A percentile compares a stretch with the other conserved stretches of the same genome.
Conservation (phyloP, 345 rosid species). For the Boechera divaricarpa region DNA sequence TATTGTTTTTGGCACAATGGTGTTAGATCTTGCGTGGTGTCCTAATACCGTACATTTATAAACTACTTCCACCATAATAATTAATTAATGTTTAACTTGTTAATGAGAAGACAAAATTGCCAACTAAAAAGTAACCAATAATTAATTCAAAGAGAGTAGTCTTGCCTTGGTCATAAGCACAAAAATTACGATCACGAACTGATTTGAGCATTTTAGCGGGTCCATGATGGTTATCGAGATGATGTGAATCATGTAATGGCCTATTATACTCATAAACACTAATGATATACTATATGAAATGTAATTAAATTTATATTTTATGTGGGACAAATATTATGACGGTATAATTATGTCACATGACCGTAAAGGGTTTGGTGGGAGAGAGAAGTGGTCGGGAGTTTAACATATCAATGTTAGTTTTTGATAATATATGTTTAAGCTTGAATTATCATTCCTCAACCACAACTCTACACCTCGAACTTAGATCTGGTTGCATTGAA, state of each 20-base stretch:
- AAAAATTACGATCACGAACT: conserved; percentile 3
- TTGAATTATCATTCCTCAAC: conserved; percentile 1
- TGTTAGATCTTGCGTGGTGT: conserved; percentile 7
- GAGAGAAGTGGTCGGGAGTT: neutral
- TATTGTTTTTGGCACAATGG: conserved; percentile 2
- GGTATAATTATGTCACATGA: conserved; percentile 12
- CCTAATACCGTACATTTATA: conserved; percentile 16
- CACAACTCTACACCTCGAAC: neutral
- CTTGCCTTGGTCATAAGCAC: neutral
- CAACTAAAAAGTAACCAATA: conserved; percentile 10
- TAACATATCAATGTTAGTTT: neutral
- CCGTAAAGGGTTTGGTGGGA: conserved; percentile 29
- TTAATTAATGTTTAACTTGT: conserved; percentile 1
- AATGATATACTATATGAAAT: neutral
- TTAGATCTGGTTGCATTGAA: neutral
- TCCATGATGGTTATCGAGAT: conserved; percentile 29
- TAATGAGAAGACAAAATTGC: conserved; percentile 7
- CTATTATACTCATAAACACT: conserved; percentile 12
- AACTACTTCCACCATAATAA: conserved; percentile 6
- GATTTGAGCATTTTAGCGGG: conserved; percentile 25
- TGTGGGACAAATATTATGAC: conserved; percentile 27
- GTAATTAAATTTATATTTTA: conserved; percentile 10
- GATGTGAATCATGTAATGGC: conserved; percentile 29
- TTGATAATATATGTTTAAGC: neutral
- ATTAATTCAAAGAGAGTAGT: conserved; percentile 16